Conservation (phyloP, 2,329 filamentous ascomycete species). For the Aspergillus quadricinctus region DNA sequence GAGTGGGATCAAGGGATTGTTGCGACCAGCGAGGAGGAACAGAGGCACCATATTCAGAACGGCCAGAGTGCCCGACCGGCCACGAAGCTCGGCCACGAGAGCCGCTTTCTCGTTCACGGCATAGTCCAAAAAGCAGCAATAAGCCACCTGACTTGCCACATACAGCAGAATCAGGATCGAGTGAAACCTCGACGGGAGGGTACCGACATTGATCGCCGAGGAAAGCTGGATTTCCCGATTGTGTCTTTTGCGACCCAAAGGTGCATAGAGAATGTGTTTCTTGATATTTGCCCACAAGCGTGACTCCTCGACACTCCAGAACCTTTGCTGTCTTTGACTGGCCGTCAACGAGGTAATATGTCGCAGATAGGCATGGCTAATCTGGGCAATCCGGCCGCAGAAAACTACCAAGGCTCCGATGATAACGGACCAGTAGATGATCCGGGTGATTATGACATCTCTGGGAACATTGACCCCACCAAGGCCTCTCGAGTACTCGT, state of each 20-base stretch:
- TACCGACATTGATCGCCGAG: slow-evolving; percentile 66
- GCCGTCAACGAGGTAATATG: slow-evolving; percentile 39
- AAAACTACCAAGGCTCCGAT: slow-evolving; percentile 35
- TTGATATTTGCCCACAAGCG: slow-evolving; percentile 41
- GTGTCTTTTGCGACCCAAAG: slow-evolving; percentile 69
- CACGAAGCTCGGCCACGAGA: slow-evolving; percentile 76
- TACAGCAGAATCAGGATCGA: slow-evolving; percentile 65
- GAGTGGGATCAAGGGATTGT: slow-evolving; percentile 82
- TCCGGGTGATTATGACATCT: slow-evolving; percentile 37
- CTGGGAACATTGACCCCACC: slow-evolving; percentile 36
- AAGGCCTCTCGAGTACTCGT: slow-evolving; percentile 38
- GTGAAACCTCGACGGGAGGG: slow-evolving; percentile 75
- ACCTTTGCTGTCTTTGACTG: slow-evolving; percentile 37
- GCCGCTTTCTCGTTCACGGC: slow-evolving; percentile 43
- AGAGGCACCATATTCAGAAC: slow-evolving; percentile 90
- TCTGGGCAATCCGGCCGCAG: slow-evolving; percentile 38
- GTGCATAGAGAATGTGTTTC: slow-evolving; percentile 54
- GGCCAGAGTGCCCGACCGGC: slow-evolving; percentile 77
- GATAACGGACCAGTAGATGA: slow-evolving; percentile 36
- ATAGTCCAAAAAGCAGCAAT: slow-evolving; percentile 55
- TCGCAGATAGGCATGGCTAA: slow-evolving; percentile 43
- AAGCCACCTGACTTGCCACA: slow-evolving; percentile 68
- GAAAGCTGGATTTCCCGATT: slow-evolving; percentile 70
- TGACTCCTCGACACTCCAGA: slow-evolving; percentile 43
- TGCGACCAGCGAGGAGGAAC: slow-evolving; percentile 81